These are phyloP conservation scores for Emmonsia crescens DNA, from an alignment of 2,329 filamentous ascomycete species.

Conservation along the genomic window DNA sequence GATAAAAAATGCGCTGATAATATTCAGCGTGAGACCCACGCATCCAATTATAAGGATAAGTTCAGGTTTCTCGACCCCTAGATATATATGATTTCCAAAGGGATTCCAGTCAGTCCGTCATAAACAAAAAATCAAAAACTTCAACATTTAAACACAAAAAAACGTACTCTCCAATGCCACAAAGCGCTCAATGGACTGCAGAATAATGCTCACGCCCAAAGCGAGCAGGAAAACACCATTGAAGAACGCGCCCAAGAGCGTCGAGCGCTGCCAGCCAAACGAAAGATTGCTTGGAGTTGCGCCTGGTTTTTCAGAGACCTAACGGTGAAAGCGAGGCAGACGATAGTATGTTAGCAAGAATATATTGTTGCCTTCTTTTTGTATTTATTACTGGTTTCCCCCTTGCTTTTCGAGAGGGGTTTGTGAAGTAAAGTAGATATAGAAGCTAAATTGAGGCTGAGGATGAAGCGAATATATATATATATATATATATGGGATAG, in stretches of 20 bases:
- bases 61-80: constrained; percentile 53
- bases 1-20: constrained; percentile 54
- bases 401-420: no score
- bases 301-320: constrained; percentile 48
- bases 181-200: constrained; percentile 64
- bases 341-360: neutral
- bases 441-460: no score
- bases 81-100: neutral
- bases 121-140: neutral
- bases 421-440: no score
- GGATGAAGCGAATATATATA: no score
- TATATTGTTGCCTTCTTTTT: neutral
- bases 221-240: constrained; percentile 68
- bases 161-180: constrained; percentile 43
- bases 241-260: constrained; percentile 67
- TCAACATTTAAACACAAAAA: neutral
- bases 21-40: constrained; percentile 55
- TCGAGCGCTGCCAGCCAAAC: constrained; percentile 67
- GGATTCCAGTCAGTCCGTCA: neutral
- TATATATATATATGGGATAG: neutral
- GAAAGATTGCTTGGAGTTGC: constrained; percentile 48
- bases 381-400: no score
- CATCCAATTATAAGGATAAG: constrained; percentile 60
- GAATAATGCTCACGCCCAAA: constrained; percentile 58
- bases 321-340: constrained; percentile 7